phyloP scores from a whole-genome alignment of 768 basidiomycete genomes.

The Suillus cothurnatus region DNA sequence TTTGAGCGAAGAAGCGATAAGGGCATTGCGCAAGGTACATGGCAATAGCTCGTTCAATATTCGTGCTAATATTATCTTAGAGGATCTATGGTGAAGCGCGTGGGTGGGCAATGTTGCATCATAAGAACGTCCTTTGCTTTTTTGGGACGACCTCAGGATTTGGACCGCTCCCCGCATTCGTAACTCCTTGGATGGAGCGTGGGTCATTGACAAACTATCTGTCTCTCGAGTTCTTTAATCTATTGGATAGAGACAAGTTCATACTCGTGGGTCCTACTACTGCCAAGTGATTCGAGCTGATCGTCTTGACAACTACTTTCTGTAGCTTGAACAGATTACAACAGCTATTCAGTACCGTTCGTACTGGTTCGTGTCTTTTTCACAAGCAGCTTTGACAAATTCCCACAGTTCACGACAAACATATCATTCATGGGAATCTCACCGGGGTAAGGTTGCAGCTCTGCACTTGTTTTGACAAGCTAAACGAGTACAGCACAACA shows the following conservation, averaged over 20 bases:
- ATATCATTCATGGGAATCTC: conserved; percentile 13
- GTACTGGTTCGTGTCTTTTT: background rate
- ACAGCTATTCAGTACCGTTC: conserved; percentile 12
- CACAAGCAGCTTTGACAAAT: background rate
- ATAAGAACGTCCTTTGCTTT: conserved; percentile 22
- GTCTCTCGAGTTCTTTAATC: background rate
- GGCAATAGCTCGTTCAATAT: background rate
- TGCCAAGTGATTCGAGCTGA: background rate
- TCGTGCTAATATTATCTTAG: background rate
- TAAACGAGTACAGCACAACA: conserved; percentile 10
- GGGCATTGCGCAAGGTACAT: background rate
- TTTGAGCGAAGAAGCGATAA: background rate
- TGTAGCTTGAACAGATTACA: conserved; percentile 7
- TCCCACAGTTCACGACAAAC: conserved; percentile 9
- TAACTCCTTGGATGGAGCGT: conserved; percentile 30
- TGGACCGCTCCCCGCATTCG: conserved; percentile 24
- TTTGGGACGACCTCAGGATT: conserved; percentile 23
- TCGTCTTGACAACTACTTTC: background rate
- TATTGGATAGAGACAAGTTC: conserved; percentile 13
- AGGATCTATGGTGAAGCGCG: conserved; percentile 1
- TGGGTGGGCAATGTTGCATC: conserved; percentile 8
- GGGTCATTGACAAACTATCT: conserved; percentile 25
- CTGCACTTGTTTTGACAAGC: background rate
- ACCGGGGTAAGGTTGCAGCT: background rate
- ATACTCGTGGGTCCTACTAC: conserved; percentile 17